Base-by-base conservation (phyloP, 139 green algal genomes). In the Pleodorina starrii region DNA sequence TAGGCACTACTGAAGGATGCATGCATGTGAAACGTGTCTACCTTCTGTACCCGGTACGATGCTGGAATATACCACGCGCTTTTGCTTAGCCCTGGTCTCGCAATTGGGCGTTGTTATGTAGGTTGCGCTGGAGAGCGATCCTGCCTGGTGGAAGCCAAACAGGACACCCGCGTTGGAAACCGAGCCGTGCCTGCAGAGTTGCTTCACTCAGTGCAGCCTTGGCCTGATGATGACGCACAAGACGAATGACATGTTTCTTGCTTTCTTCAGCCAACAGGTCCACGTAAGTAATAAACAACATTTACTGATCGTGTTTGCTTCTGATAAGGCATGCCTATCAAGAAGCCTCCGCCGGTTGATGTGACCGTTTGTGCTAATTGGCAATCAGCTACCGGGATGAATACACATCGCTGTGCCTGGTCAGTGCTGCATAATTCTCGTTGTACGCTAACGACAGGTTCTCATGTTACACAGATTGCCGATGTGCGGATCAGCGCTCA, bases 101-200 rank as follows among this genome's bases (percentile, higher is more conserved):
- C 9, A 21, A 12, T 66, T 21, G 54, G 54, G 29, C 29, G 21
- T 66, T 35, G 16, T 38, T 14, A 16, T 42, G 86, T 76, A 93
- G 90, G 86, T 38, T 4, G 87, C 14, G 25, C 35, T 91, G 4
- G 60, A 83, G 40, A 90, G 71, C 68, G 36, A 90, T n/a, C 84
- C 75, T 0, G 72, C 84, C 6, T 91, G 87, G 87, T 93, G 87
- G 91, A 69, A 86, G 60, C n/a, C 32, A 6, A 23, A 21, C 12
- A 21, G 0, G 66, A 0, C 40, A 42, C 21, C 63, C 29, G n/a
- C 21, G 16, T 32, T 38, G 57, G 11, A 1, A 5, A 29, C 50
- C 0, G 48, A 83, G 77, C 68, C 89, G 4, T 85, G 85, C 46
- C 54, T 92, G 3, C 42, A 90, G 50, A 48, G 60, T 7, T 88